These are phyloP conservation scores for Penicillium sp. DNA, from an alignment of 2,329 filamentous ascomycete species.

Conservation along the genomic window DNA sequence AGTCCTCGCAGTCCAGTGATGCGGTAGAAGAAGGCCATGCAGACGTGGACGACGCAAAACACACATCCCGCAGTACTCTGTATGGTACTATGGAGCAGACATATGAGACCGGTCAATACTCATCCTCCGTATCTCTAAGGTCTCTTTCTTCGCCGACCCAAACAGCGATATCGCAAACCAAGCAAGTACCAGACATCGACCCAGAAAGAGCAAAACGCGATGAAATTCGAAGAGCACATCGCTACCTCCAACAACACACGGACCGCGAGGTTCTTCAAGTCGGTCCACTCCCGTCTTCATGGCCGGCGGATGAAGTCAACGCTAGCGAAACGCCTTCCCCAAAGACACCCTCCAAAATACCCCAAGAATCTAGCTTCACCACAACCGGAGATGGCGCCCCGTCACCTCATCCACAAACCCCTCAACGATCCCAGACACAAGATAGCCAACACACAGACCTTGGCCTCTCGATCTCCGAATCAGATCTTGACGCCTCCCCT, in stretches of 20 bases:
- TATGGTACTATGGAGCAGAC: not conserved
- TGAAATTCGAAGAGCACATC: conserved; percentile 27
- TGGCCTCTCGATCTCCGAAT: conserved; percentile 22
- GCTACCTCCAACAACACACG: conserved; percentile 23
- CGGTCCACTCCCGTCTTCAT: conserved; percentile 30
- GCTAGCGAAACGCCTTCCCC: not conserved
- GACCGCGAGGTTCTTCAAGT: conserved; percentile 22
- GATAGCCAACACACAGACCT: conserved; percentile 22
- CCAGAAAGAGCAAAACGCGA: conserved; percentile 15
- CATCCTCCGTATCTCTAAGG: too few species aligned
- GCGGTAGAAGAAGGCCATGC: conserved; percentile 3
- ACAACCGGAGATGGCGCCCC: not conserved
- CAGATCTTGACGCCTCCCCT: conserved; percentile 11
- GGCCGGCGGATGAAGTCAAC: conserved; percentile 15
- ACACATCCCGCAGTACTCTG: not conserved
- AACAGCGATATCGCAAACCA: too few species aligned
- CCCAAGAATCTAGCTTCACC: not conserved
- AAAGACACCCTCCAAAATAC: not conserved
- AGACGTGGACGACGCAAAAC: not conserved
- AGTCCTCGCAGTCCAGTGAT: conserved; percentile 22
- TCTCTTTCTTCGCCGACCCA: too few species aligned
- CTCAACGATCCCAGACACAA: conserved; percentile 4
- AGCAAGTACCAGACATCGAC: not conserved
- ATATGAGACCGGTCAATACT: not conserved
- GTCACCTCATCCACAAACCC: not conserved